phyloP scores from a whole-genome alignment of 176 grass and related monocot genomes.

The Saccharum spontaneum region DNA sequence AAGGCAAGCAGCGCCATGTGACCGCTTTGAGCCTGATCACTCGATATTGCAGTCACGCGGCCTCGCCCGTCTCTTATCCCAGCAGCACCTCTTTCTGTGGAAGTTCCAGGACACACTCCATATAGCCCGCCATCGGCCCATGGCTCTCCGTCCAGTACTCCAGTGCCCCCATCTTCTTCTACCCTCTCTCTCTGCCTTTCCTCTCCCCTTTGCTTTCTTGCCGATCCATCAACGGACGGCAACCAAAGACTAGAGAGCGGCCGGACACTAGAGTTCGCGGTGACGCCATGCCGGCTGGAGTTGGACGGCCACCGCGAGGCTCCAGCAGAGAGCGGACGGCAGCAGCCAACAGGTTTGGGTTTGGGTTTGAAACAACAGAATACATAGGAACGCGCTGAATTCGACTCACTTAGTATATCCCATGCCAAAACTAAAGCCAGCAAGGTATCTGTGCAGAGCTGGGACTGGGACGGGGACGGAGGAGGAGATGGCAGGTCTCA shows the following conservation, averaged over 20 bases:
- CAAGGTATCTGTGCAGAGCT: neutral
- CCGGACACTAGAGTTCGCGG: neutral
- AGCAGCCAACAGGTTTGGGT: conserved; percentile 1
- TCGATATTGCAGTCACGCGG: neutral
- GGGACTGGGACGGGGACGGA: conserved; percentile 3
- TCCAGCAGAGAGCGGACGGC: neutral
- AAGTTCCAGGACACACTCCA: neutral
- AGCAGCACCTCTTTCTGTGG: neutral
- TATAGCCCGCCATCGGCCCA: neutral
- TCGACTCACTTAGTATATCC: neutral
- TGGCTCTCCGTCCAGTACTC: neutral
- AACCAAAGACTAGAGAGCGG: neutral
- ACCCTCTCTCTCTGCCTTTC: neutral
- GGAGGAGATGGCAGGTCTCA: neutral
- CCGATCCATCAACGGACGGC: neutral
- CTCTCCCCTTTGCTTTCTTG: neutral
- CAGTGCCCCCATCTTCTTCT: neutral
- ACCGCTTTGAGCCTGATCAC: neutral
- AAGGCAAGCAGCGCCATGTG: neutral
- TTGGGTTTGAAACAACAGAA: neutral
- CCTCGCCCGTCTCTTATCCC: neutral
- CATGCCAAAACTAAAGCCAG: neutral
- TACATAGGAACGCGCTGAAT: neutral
- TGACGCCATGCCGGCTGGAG: neutral
- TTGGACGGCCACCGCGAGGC: neutral